phyloP scores from a whole-genome alignment of 1,284 basidiomycete genomes.

The Golubevia pallescens region DNA sequence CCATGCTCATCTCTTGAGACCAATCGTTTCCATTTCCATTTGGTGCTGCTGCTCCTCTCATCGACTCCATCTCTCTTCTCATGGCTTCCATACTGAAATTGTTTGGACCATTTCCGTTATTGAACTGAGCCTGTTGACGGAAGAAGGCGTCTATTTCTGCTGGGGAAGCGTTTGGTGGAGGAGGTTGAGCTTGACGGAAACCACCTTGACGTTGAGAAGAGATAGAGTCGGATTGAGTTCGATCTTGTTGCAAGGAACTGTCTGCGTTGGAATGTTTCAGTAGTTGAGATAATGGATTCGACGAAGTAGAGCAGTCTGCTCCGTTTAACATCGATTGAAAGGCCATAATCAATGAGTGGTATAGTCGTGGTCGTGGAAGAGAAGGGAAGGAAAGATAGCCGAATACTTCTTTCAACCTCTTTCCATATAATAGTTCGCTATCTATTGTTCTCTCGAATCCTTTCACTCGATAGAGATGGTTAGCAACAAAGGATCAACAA shows the following conservation, averaged over 20 bases:
- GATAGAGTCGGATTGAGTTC: constrained; percentile 20
- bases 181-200: constrained; percentile 23
- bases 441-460: too few species aligned
- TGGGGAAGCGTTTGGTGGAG: constrained; percentile 5
- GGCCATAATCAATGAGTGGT: constrained; percentile 54
- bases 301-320: constrained; percentile 82
- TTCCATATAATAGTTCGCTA: too few species aligned
- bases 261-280: constrained; percentile 90
- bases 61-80: constrained; percentile 35
- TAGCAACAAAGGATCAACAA: too few species aligned
- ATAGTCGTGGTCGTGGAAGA: too few species aligned
- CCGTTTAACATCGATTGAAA: constrained; percentile 77
- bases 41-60: constrained; percentile 18
- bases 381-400: too few species aligned
- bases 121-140: constrained; percentile 31
- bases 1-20: constrained; percentile 10
- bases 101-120: constrained; percentile 9
- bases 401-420: too few species aligned
- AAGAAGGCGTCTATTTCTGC: constrained; percentile 51
- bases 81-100: constrained; percentile 39
- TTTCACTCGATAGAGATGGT: too few species aligned
- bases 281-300: constrained; percentile 87
- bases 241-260: constrained; percentile 75
- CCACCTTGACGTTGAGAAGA: constrained; percentile 25
- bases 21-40: constrained; percentile 43